These are phyloP conservation scores for Coemansia sp. DNA, from an alignment of 192 early-diverging fungal genomes.

Conservation along the genomic window DNA sequence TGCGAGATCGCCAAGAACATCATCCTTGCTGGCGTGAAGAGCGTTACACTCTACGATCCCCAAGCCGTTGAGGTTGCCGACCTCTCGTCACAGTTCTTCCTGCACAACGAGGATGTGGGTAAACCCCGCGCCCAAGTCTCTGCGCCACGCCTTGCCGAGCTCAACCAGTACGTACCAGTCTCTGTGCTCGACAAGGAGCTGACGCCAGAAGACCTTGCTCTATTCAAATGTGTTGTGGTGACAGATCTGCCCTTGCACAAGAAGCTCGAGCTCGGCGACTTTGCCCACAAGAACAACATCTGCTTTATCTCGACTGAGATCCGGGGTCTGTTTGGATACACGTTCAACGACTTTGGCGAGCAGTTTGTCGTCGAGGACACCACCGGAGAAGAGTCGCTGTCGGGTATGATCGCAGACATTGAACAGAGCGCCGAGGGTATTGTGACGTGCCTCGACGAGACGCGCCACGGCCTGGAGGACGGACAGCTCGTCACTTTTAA, in stretches of 20 bases:
- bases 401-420: slow-evolving; percentile 91
- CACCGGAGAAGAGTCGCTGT: slow-evolving; percentile 90
- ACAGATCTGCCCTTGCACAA: slow-evolving; percentile 76
- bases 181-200: slow-evolving; percentile 77
- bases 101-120: slow-evolving; percentile 81
- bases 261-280: slow-evolving; percentile 85
- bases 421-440: slow-evolving; percentile 74
- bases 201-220: slow-evolving; percentile 62
- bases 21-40: slow-evolving; percentile 98
- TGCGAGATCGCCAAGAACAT: slow-evolving; percentile 99
- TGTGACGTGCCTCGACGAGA: slow-evolving; percentile 95
- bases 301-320: slow-evolving; percentile 89
- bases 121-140: slow-evolving; percentile 78
- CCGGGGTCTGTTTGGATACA: slow-evolving; percentile 88
- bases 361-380: slow-evolving; percentile 82
- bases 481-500: slow-evolving; percentile 94
- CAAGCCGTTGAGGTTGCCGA: slow-evolving; percentile 73
- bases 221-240: slow-evolving; percentile 79
- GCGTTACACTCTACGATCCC: slow-evolving; percentile 93
- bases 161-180: slow-evolving; percentile 98
- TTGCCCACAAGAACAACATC: slow-evolving; percentile 67
- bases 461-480: slow-evolving; percentile 97
- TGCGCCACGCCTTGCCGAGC: slow-evolving; percentile 82
- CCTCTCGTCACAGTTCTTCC: slow-evolving; percentile 90
- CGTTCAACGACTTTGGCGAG: slow-evolving; percentile 97